A percentile compares a stretch with the other conserved stretches of the same genome.
These are phyloP conservation scores for Apophysomyces trapeziformis DNA, from an alignment of 371 early-diverging fungal species.

Conservation along the genomic window DNA sequence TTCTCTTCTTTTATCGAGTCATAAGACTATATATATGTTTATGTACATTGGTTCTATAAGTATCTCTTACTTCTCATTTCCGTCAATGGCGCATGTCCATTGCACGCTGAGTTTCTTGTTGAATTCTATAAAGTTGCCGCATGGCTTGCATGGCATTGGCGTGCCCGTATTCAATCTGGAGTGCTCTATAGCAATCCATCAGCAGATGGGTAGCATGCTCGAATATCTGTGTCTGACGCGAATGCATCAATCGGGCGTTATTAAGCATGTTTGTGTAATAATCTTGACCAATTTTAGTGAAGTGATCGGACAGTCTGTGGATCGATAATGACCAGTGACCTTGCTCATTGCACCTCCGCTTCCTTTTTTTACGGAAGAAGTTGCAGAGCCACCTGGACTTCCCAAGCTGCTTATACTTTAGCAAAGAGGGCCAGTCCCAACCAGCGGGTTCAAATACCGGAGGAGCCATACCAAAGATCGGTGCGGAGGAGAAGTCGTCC, in stretches of 20 bases:
- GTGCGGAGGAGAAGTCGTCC: not conserved
- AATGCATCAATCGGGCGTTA: conserved; percentile 34
- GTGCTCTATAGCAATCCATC: conserved; percentile 31
- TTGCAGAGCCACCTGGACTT: not conserved
- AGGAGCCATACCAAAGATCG: conserved; percentile 35
- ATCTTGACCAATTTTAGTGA: conserved; percentile 33
- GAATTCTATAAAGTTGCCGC: conserved; percentile 27
- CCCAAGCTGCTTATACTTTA: conserved; percentile 27
- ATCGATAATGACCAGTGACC: conserved; percentile 37
- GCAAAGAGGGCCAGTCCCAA: conserved; percentile 39
- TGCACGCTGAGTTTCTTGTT: conserved; percentile 24
- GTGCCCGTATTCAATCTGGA: conserved; percentile 41
- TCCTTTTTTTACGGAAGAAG: conserved; percentile 11
- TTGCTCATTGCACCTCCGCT: not conserved
- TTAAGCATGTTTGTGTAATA: conserved; percentile 40
- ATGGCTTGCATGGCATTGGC: conserved; percentile 29
- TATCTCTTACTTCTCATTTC: too few species aligned
- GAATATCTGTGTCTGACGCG: conserved; percentile 36
- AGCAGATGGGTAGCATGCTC: conserved; percentile 35
- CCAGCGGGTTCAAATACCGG: conserved; percentile 42
- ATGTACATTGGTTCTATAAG: too few species aligned
- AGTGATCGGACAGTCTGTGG: conserved; percentile 29
- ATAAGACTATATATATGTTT: not conserved
- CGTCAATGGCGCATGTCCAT: conserved; percentile 2
- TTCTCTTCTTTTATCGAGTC: not conserved